phyloP scores from a whole-genome alignment of 129 eudicot genomes.

The Chrysanthemum makinoi region DNA sequence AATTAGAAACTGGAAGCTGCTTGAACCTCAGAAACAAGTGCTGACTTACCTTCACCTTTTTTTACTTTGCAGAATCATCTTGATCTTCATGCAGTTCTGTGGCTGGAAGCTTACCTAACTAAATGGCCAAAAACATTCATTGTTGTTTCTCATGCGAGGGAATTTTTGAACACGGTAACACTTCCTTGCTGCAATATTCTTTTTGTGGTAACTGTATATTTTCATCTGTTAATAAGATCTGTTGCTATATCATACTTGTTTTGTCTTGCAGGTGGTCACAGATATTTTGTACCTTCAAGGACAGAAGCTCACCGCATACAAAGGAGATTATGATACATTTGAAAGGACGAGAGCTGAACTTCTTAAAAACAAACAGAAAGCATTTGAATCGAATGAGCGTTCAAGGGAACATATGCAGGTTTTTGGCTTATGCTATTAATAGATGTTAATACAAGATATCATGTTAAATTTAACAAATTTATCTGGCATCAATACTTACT shows the following conservation, averaged over 20 bases:
- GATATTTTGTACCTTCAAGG: constrained; percentile 93
- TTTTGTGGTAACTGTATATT: background rate
- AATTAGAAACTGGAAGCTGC: background rate
- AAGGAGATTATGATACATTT: constrained; percentile 92
- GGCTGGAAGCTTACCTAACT: constrained; percentile 90
- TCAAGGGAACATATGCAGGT: constrained; percentile 98
- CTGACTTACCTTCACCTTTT: background rate
- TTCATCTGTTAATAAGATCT: constrained; percentile 1
- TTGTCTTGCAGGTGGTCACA: constrained; percentile 71
- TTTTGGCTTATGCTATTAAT: constrained; percentile 10
- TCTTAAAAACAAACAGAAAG: constrained; percentile 81
- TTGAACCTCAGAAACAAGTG: background rate
- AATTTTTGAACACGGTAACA: constrained; percentile 84
- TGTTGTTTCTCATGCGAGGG: constrained; percentile 99
- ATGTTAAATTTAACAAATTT: constrained; percentile 2
- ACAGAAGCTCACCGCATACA: constrained; percentile 71
- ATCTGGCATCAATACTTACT: constrained; percentile 6
- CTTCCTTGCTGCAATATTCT: constrained; percentile 12
- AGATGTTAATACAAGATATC: background rate
- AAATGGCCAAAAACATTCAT: constrained; percentile 99
- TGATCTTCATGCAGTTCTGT: constrained; percentile 95
- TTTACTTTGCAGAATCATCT: constrained; percentile 75
- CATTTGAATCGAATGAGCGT: constrained; percentile 90
- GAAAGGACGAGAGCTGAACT: constrained; percentile 96
- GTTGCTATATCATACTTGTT: constrained; percentile 9